Conservation (phyloP, 1,284 basidiomycete species). For the Apiotrichum porosum region DNA sequence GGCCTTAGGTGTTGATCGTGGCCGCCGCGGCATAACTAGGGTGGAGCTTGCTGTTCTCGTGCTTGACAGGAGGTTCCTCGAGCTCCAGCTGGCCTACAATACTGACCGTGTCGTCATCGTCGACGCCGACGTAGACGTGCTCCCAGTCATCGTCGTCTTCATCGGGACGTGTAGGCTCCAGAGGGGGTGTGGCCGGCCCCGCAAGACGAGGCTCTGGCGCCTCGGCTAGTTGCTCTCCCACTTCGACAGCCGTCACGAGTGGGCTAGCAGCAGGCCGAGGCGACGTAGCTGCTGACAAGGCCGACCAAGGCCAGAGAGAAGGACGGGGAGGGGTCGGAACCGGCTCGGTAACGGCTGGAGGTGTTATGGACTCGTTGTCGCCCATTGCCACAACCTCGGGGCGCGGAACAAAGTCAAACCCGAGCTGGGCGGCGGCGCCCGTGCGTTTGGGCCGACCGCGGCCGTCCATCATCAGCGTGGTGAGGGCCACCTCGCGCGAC, state of each 20-base stretch:
- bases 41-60: too few species aligned
- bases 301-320: constrained; percentile 6
- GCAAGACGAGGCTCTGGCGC: background rate
- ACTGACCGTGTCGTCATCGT: constrained; percentile 31
- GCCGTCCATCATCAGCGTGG: constrained; percentile 30
- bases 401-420: constrained; percentile 42
- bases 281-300: background rate
- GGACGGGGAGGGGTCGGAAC: constrained; percentile 1
- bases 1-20: too few species aligned
- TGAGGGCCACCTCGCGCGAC: constrained; percentile 10
- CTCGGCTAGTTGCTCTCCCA: background rate
- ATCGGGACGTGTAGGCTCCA: constrained; percentile 13
- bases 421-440: constrained; percentile 37
- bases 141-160: constrained; percentile 29
- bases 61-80: too few species aligned
- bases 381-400: constrained; percentile 30
- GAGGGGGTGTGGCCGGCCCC: constrained; percentile 21
- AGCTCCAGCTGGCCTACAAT: constrained; percentile 41
- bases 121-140: constrained; percentile 24
- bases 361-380: constrained; percentile 10
- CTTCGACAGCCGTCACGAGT: background rate
- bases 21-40: too few species aligned
- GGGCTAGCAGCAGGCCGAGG: background rate
- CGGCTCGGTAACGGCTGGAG: background rate
- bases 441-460: constrained; percentile 36